These are phyloP conservation scores for Nadsonia commutata DNA, from an alignment of 1,139 yeast species.

Conservation along the genomic window DNA sequence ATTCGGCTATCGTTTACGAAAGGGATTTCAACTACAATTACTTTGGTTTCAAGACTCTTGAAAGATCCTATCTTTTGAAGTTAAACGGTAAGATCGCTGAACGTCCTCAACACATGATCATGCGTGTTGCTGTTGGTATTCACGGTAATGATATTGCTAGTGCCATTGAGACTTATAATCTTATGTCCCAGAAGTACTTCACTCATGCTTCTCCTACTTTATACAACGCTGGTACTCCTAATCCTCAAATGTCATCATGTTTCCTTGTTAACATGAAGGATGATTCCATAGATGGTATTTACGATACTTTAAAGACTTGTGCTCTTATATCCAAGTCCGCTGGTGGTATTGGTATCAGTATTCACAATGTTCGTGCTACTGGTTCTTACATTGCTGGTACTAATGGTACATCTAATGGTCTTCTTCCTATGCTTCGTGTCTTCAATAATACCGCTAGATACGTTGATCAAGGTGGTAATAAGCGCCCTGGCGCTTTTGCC, in stretches of 20 bases:
- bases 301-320: conserved; percentile 72
- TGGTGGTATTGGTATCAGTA: conserved; percentile 80
- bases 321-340: conserved; percentile 82
- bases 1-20: conserved; percentile 69
- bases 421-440: conserved; percentile 81
- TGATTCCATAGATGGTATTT: conserved; percentile 82
- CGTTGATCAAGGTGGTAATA: conserved; percentile 90
- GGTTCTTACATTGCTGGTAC: conserved; percentile 85
- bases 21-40: conserved; percentile 74
- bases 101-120: conserved; percentile 79
- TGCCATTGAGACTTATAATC: conserved; percentile 66
- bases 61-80: conserved; percentile 66
- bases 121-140: conserved; percentile 84
- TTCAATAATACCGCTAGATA: conserved; percentile 85
- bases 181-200: conserved; percentile 73
- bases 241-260: conserved; percentile 80
- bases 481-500: conserved; percentile 89
- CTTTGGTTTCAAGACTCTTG: conserved; percentile 79
- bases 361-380: conserved; percentile 70
- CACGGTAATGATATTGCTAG: conserved; percentile 61
- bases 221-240: conserved; percentile 82
- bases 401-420: conserved; percentile 78
- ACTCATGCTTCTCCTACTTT: conserved; percentile 85
- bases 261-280: conserved; percentile 81
- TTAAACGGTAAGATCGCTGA: conserved; percentile 64